A percentile compares a stretch with the other conserved stretches of the same genome.
phyloP scores from a whole-genome alignment of 257 asterid species.

The Ilex asprella region DNA sequence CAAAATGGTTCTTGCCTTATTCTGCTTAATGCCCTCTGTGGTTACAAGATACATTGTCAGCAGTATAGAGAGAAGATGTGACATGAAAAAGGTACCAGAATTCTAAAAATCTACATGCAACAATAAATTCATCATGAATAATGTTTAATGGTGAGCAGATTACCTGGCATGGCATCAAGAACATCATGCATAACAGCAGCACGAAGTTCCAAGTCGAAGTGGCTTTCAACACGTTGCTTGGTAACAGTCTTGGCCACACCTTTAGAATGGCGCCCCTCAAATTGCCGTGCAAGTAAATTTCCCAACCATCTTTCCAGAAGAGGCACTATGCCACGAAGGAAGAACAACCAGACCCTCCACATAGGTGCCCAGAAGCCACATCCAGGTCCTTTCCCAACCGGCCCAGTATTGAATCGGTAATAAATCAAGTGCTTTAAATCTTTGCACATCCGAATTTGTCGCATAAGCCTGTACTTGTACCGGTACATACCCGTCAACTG shows the following conservation, averaged over 20 bases:
- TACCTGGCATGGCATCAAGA: constrained; percentile 99
- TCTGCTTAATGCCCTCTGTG: constrained; percentile 95
- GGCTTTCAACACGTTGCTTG: constrained; percentile 99
- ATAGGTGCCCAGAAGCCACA: constrained; percentile 99
- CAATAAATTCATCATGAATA: too few species aligned
- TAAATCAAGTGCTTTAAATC: constrained; percentile 96
- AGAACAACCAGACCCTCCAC: constrained; percentile 99
- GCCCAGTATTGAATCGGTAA: constrained; percentile 97
- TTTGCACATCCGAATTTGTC: constrained; percentile 99
- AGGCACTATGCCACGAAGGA: constrained; percentile 98
- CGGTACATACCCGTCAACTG: constrained; percentile 99
- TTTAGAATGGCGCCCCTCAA: constrained; percentile 95
- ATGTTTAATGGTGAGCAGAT: constrained; percentile 1
- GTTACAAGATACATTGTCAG: constrained; percentile 8
- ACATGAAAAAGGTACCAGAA: neutral
- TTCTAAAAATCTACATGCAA: neutral
- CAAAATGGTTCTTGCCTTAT: constrained; percentile 94
- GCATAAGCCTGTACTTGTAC: constrained; percentile 95
- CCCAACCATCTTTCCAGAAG: constrained; percentile 98
- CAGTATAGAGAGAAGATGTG: neutral
- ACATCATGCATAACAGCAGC: constrained; percentile 99
- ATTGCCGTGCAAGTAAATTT: constrained; percentile 90
- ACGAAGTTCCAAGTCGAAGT: constrained; percentile 97
- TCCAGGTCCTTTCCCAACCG: constrained; percentile 99
- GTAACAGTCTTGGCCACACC: constrained; percentile 99